These are phyloP conservation scores for Phytophthora nicotianae DNA, from an alignment of 352 stramenopile species.

Conservation along the genomic window DNA sequence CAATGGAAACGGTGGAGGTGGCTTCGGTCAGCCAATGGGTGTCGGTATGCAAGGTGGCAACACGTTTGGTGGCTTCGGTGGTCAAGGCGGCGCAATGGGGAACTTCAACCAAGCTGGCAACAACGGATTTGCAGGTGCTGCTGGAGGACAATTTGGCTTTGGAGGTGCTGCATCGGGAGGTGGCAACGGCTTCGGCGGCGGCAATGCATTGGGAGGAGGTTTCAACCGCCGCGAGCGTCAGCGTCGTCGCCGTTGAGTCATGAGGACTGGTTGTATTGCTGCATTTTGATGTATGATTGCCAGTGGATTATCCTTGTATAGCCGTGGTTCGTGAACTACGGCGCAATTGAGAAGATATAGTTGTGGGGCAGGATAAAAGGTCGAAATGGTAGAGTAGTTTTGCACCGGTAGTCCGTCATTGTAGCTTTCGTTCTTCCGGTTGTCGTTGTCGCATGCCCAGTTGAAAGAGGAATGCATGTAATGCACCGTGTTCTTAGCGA, in stretches of 20 bases:
- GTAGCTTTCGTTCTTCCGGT: no score
- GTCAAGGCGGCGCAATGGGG: constrained; percentile 12
- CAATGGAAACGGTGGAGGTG: constrained; percentile 4
- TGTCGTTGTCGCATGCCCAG: no score
- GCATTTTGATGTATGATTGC: not conserved
- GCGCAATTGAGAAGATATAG: no score
- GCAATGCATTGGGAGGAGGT: constrained; percentile 13
- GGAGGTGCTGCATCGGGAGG: constrained; percentile 1
- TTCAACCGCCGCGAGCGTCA: constrained; percentile 22
- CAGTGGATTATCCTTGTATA: constrained; percentile 4
- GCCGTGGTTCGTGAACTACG: no score
- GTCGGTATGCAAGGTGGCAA: constrained; percentile 19
- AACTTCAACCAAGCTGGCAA: constrained; percentile 18
- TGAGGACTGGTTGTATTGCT: not conserved
- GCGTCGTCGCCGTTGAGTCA: constrained; percentile 13
- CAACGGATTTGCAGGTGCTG: constrained; percentile 13
- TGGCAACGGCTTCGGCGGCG: constrained; percentile 3
- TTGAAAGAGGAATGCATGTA: not conserved
- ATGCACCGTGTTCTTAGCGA: no score
- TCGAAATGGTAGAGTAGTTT: no score
- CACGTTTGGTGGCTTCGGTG: constrained; percentile 8
- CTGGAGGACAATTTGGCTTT: constrained; percentile 7
- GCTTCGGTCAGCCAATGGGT: constrained; percentile 17
- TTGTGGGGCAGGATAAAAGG: no score
- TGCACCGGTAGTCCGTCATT: no score